Evolutionary conservation across 306 rosid species (phyloP).

Genomic region (Myrica gale): DNA sequence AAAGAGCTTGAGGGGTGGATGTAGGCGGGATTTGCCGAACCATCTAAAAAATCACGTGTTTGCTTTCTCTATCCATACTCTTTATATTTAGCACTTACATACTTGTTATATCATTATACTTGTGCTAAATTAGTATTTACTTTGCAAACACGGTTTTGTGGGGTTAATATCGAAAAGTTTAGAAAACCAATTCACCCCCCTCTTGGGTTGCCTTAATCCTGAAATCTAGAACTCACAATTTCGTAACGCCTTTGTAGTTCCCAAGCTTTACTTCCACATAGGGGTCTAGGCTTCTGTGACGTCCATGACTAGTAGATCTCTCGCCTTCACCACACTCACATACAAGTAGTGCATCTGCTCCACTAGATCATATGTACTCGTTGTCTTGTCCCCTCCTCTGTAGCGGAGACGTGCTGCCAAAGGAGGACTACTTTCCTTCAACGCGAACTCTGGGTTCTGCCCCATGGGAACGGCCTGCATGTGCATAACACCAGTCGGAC

Average conservation of each 20-base stretch:
- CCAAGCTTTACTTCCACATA: conserved; percentile 92
- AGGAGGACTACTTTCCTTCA: conserved; percentile 84
- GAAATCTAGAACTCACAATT: too few species aligned
- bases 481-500: conserved; percentile 58
- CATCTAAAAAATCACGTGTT: too few species aligned
- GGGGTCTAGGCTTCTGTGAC: conserved; percentile 79
- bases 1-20: too few species aligned
- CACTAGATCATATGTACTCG: conserved; percentile 85
- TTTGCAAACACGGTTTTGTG: too few species aligned
- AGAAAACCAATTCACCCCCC: too few species aligned
- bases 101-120: too few species aligned
- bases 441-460: conserved; percentile 68
- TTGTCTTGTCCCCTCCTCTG: conserved; percentile 61
- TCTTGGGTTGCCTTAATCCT: too few species aligned
- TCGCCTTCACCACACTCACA: conserved; percentile 85
- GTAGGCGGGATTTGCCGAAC: too few species aligned
- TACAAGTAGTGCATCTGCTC: conserved; percentile 89
- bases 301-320: conserved; percentile 89
- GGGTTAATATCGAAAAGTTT: too few species aligned
- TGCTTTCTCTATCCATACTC: too few species aligned
- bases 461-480: conserved; percentile 49
- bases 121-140: too few species aligned
- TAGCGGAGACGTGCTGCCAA: conserved; percentile 65
- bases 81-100: too few species aligned
- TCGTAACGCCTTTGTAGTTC: conserved; percentile 76